phyloP scores from a whole-genome alignment of 495 filamentous ascomycete species.

The Penicillium taxi region DNA sequence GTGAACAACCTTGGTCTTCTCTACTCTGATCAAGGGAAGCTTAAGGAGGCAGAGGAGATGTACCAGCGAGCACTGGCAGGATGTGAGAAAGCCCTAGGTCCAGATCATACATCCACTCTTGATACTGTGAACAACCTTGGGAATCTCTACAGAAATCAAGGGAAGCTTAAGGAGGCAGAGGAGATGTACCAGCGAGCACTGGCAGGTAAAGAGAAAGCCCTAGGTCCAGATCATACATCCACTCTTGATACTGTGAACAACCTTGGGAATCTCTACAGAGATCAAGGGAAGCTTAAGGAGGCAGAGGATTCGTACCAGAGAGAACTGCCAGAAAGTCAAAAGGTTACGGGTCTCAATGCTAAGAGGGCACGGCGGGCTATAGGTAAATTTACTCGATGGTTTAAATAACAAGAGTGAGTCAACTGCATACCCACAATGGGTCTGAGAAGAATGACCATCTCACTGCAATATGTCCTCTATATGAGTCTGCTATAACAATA shows the following conservation, averaged over 20 bases:
- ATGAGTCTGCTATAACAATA: no score
- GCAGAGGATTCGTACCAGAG: conserved; percentile 22
- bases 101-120: conserved; percentile 22
- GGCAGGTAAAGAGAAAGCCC: conserved; percentile 23
- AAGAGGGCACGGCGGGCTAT: no score
- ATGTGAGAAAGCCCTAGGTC: conserved; percentile 22
- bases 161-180: conserved; percentile 14
- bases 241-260: conserved; percentile 27
- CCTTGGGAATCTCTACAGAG: conserved; percentile 14
- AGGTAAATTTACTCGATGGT: no score
- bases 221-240: conserved; percentile 19
- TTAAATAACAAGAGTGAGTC: no score
- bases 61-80: conserved; percentile 20
- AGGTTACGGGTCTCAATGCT: conserved; percentile 20
- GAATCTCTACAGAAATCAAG: conserved; percentile 6
- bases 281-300: conserved; percentile 9
- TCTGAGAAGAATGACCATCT: no score
- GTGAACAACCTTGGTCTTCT: conserved; percentile 24
- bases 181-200: conserved; percentile 21
- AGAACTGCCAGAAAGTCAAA: conserved; percentile 23
- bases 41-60: conserved; percentile 19
- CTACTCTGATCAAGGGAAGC: conserved; percentile 10
- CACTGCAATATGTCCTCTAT: no score
- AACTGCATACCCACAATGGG: no score
- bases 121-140: conserved; percentile 26